phyloP scores from a whole-genome alignment of 208 protist species.

The Trypanosoma congolense region DNA sequence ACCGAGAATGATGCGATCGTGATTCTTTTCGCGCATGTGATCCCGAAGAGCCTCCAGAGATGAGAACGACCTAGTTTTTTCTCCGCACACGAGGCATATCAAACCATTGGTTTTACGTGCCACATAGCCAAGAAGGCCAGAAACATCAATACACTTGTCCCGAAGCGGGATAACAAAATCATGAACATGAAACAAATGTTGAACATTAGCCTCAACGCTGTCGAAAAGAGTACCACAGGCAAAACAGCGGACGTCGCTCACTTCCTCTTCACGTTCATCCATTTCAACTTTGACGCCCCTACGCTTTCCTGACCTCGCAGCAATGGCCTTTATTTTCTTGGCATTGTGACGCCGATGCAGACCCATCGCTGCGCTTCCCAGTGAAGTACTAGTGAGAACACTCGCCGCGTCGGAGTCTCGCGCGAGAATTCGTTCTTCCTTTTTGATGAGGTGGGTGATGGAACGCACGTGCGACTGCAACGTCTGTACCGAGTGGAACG shows the following conservation, averaged over 20 bases:
- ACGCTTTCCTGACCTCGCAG: neutral
- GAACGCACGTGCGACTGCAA: slow-evolving; percentile 88
- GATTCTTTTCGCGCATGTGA: slow-evolving; percentile 82
- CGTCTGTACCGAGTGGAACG: slow-evolving; percentile 84
- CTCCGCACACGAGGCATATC: slow-evolving; percentile 85
- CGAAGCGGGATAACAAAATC: slow-evolving; percentile 72
- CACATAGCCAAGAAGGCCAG: slow-evolving; percentile 67
- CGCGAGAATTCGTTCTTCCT: slow-evolving; percentile 86
- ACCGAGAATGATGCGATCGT: slow-evolving; percentile 71
- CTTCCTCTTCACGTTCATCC: slow-evolving; percentile 79
- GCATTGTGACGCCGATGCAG: slow-evolving; percentile 84
- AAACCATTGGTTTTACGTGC: slow-evolving; percentile 86
- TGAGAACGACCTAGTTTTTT: slow-evolving; percentile 60
- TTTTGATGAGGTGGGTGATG: slow-evolving; percentile 86
- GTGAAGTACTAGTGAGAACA: slow-evolving; percentile 77
- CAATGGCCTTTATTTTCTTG: slow-evolving; percentile 34
- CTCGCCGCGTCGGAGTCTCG: slow-evolving; percentile 76
- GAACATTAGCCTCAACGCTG: slow-evolving; percentile 46
- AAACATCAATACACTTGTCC: slow-evolving; percentile 53
- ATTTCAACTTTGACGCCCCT: slow-evolving; percentile 39
- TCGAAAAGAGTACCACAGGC: slow-evolving; percentile 67
- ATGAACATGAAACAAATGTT: slow-evolving; percentile 59
- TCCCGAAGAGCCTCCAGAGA: slow-evolving; percentile 76
- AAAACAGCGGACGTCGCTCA: slow-evolving; percentile 69
- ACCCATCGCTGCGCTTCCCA: slow-evolving; percentile 84